A percentile compares a stretch with the other conserved stretches of the same genome.
Conservation (phyloP, 1,139 yeast species). For the Pichia sp. region DNA sequence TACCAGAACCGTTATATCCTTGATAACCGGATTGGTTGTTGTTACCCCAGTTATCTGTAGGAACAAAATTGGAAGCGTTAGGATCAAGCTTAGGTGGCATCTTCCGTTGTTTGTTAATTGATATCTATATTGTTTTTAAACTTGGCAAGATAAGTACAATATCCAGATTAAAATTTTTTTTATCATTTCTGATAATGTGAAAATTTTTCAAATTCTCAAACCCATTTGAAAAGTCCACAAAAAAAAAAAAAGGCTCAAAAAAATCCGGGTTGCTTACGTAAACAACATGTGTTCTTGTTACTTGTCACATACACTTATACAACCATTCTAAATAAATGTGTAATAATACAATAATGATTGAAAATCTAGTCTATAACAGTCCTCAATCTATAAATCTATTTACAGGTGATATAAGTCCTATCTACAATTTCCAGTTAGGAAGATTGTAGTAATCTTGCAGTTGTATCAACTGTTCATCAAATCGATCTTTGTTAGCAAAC, state of each 20-base stretch:
- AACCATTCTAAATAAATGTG: no score
- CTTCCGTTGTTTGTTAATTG: background rate
- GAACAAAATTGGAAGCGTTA: slow-evolving; percentile 21
- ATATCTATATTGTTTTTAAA: no score
- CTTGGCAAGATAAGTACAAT: no score
- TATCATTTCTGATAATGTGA: no score
- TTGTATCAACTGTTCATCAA: slow-evolving; percentile 9
- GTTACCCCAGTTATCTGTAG: slow-evolving; percentile 16
- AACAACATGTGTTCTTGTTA: no score
- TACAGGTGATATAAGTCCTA: background rate
- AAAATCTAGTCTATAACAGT: background rate
- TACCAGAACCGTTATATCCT: slow-evolving; percentile 14
- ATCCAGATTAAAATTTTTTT: no score
- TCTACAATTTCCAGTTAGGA: slow-evolving; percentile 4
- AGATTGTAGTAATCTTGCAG: slow-evolving; percentile 16
- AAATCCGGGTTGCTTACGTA: no score
- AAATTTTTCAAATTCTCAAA: no score
- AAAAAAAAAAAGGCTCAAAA: no score
- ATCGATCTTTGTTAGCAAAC: slow-evolving; percentile 6
- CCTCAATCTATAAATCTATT: background rate
- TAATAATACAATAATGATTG: no score
- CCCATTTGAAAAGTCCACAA: no score
- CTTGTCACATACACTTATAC: no score
- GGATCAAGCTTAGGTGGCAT: slow-evolving; percentile 30
- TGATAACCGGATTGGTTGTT: slow-evolving; percentile 13